phyloP scores from a whole-genome alignment of 2,329 filamentous ascomycete species.

The Cladosporium sp. region DNA sequence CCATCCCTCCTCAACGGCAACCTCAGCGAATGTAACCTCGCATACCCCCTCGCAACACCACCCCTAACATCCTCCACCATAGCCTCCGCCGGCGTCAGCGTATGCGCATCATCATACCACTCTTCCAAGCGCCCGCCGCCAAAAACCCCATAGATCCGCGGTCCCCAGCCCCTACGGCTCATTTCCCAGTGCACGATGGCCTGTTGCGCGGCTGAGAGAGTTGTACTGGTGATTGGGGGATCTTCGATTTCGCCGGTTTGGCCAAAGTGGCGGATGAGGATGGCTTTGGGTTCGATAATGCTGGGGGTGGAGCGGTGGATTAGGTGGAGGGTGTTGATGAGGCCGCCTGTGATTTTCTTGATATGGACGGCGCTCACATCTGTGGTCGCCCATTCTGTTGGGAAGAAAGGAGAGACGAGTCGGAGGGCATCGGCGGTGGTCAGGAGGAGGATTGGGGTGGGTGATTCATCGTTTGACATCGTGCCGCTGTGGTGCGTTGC shows the following conservation, averaged over 20 bases:
- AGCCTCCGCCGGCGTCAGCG: slow-evolving; percentile 16
- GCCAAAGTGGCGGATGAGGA: slow-evolving; percentile 21
- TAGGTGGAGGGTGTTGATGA: slow-evolving; percentile 18
- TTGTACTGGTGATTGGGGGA: slow-evolving; percentile 7
- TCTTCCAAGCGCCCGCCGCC: slow-evolving; percentile 19
- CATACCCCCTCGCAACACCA: slow-evolving; percentile 15
- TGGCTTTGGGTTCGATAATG: not conserved
- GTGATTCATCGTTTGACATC: not conserved
- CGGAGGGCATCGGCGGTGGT: not conserved
- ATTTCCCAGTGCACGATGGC: slow-evolving; percentile 18
- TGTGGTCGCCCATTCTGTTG: slow-evolving; percentile 15
- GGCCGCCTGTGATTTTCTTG: slow-evolving; percentile 9
- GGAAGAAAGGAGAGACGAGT: slow-evolving; percentile 17
- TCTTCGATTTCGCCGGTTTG: slow-evolving; percentile 14
- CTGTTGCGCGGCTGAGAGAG: slow-evolving; percentile 17
- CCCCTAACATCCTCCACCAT: not conserved
- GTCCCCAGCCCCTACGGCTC: slow-evolving; percentile 19
- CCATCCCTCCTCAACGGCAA: slow-evolving; percentile 13
- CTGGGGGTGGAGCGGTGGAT: slow-evolving; percentile 3
- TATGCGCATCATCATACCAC: slow-evolving; percentile 11
- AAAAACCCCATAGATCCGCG: slow-evolving; percentile 12
- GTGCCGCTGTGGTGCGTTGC: not conserved
- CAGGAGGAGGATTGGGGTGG: not conserved
- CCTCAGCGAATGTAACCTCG: slow-evolving; percentile 18
- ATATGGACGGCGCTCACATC: not conserved